phyloP scores from a whole-genome alignment of 805 yeast species.

The Wickerhamiella cacticola region DNA sequence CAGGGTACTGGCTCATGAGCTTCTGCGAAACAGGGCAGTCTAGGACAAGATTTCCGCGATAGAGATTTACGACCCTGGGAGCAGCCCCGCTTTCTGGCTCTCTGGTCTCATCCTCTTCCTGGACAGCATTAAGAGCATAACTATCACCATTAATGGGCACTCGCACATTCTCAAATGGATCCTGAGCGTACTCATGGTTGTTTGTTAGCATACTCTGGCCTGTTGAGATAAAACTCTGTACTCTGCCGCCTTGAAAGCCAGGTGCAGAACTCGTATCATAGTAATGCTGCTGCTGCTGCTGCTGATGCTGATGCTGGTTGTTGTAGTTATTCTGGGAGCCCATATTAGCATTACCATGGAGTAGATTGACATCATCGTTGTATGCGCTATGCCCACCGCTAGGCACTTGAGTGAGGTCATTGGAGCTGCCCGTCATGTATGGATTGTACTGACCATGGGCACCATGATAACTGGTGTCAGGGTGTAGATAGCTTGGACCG shows the following conservation, averaged over 20 bases:
- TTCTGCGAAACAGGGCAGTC: slow-evolving; percentile 81
- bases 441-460: slow-evolving; percentile 1
- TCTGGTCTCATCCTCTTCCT: slow-evolving; percentile 16
- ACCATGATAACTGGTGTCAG: background rate
- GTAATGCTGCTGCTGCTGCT: slow-evolving; percentile 1
- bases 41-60: slow-evolving; percentile 67
- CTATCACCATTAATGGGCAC: slow-evolving; percentile 31
- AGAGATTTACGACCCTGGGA: slow-evolving; percentile 39
- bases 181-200: slow-evolving; percentile 22
- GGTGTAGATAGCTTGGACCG: background rate
- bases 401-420: background rate
- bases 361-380: background rate
- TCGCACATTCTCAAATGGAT: slow-evolving; percentile 23
- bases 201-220: slow-evolving; percentile 9
- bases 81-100: slow-evolving; percentile 26
- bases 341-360: background rate
- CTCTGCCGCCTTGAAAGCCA: slow-evolving; percentile 8
- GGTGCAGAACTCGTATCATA: background rate
- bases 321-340: too few relatives aligned
- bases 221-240: background rate
- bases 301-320: background rate
- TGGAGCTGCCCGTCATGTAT: background rate
- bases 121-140: slow-evolving; percentile 29
- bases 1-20: slow-evolving; percentile 43
- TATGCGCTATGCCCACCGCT: background rate